These are phyloP conservation scores for Harringtonia aguacate DNA, from an alignment of 2,329 filamentous ascomycete genomes.

Conservation along the genomic window DNA sequence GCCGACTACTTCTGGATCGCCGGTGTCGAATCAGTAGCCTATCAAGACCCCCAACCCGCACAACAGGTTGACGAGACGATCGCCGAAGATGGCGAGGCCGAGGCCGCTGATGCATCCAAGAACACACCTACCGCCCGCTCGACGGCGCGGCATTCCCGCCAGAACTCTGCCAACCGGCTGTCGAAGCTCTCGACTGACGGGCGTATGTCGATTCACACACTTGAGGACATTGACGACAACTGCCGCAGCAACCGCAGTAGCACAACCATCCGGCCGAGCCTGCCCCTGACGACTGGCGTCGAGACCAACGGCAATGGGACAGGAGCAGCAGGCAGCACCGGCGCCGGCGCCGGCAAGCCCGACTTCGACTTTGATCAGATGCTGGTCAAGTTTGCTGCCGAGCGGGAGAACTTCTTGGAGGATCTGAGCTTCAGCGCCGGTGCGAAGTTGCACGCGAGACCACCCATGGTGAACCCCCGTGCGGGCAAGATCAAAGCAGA, in stretches of 20 bases:
- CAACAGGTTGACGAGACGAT: conserved; percentile 47
- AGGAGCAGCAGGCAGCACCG: too few relatives aligned
- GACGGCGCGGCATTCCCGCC: conserved; percentile 47
- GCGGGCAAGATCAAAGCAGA: conserved; percentile 74
- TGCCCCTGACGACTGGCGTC: conserved; percentile 3
- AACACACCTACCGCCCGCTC: conserved; percentile 11
- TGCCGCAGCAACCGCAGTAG: conserved; percentile 56
- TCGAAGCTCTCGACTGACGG: conserved; percentile 38
- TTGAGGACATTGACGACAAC: conserved; percentile 48
- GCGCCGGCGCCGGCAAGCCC: conserved; percentile 27
- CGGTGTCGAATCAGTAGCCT: conserved; percentile 56
- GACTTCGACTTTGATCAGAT: conserved; percentile 94
- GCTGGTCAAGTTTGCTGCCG: conserved; percentile 87
- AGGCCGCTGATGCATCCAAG: conserved; percentile 25
- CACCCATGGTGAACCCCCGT: conserved; percentile 66
- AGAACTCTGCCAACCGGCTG: conserved; percentile 47
- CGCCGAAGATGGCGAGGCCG: conserved; percentile 49
- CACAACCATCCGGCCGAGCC: conserved; percentile 37
- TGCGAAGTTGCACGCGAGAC: conserved; percentile 58
- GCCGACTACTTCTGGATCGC: conserved; percentile 71
- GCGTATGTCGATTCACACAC: conserved; percentile 38
- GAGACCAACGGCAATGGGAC: conserved; percentile 10
- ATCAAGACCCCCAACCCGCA: conserved; percentile 41
- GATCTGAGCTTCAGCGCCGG: conserved; percentile 85
- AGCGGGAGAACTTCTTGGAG: conserved; percentile 85